These are phyloP conservation scores for Gnomoniopsis smithogilvyi DNA, from an alignment of 2,329 filamentous ascomycete genomes.

Conservation along the genomic window DNA sequence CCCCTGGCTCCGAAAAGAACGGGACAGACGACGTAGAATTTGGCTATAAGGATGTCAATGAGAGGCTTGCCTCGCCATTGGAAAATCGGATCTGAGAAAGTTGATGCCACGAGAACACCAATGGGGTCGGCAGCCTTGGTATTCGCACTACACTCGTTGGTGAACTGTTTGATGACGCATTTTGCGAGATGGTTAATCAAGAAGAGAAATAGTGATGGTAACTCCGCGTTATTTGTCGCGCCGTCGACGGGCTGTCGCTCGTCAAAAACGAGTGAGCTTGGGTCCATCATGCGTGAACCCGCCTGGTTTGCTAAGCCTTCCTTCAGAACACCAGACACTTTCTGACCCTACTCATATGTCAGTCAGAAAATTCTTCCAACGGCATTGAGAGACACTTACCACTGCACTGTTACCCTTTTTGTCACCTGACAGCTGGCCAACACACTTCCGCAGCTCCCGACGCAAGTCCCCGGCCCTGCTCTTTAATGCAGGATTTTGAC, in stretches of 20 bases:
- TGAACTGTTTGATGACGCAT: constrained; percentile 61
- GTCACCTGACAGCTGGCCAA: constrained; percentile 62
- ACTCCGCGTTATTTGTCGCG: constrained; percentile 41
- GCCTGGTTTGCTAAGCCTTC: constrained; percentile 47
- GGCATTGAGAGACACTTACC: neutral
- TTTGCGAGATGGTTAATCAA: constrained; percentile 71
- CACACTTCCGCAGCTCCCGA: constrained; percentile 65
- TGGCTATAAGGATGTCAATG: constrained; percentile 76
- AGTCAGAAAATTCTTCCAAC: constrained; percentile 13
- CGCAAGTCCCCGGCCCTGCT: constrained; percentile 68
- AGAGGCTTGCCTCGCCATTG: constrained; percentile 63
- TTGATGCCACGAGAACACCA: constrained; percentile 64
- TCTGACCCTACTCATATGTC: constrained; percentile 33
- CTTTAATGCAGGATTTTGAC: constrained; percentile 57
- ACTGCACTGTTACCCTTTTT: constrained; percentile 46
- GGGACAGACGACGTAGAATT: constrained; percentile 77
- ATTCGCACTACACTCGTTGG: constrained; percentile 57
- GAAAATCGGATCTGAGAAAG: constrained; percentile 65
- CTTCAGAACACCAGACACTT: constrained; percentile 49
- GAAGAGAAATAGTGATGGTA: constrained; percentile 65
- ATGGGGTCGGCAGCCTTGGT: constrained; percentile 66
- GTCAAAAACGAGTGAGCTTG: constrained; percentile 46
- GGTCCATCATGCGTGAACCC: constrained; percentile 46
- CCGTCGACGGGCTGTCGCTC: constrained; percentile 37
- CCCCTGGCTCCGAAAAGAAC: constrained; percentile 82